Percentiles rank a stretch among this genome's conserved stretches.
Evolutionary conservation across 108 stramenopile species (phyloP).

Genomic region (Nitzschia inconspicua): DNA sequence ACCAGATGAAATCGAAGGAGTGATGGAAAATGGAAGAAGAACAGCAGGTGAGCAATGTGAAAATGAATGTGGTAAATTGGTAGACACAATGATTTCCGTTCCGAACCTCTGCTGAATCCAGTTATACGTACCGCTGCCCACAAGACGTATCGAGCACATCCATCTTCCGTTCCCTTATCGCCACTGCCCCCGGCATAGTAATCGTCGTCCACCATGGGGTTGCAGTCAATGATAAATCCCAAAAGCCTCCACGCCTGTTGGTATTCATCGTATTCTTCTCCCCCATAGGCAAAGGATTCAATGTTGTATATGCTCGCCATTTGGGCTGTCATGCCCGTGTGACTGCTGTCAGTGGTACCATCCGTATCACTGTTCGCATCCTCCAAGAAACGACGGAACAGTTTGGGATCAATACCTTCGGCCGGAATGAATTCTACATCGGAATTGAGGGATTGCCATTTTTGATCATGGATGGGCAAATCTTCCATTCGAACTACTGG

Average conservation of each 20-base stretch:
- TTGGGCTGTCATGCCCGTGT: background rate
- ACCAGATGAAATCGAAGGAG: too few relatives aligned
- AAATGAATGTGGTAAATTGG: background rate
- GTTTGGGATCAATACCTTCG: background rate
- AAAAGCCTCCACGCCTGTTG: slow-evolving; percentile 48
- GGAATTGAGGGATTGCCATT: slow-evolving; percentile 2
- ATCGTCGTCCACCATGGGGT: slow-evolving; percentile 22
- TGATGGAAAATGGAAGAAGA: background rate
- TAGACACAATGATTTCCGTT: background rate
- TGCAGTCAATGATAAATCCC: slow-evolving; percentile 54
- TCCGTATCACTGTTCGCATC: background rate
- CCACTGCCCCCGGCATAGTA: slow-evolving; percentile 10
- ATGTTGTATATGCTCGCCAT: slow-evolving; percentile 22
- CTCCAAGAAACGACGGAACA: slow-evolving; percentile 4
- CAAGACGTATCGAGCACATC: slow-evolving; percentile 41
- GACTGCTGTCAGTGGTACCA: background rate
- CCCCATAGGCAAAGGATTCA: slow-evolving; percentile 28
- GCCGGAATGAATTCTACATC: slow-evolving; percentile 8
- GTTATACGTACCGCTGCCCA: slow-evolving; percentile 45
- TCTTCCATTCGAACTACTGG: slow-evolving; percentile 1
- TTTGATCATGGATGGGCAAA: slow-evolving; percentile 2
- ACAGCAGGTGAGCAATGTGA: background rate
- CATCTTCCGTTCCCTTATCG: slow-evolving; percentile 4
- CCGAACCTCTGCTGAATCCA: background rate
- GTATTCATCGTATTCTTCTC: slow-evolving; percentile 46